Evolutionary conservation across 2,329 filamentous ascomycete species (phyloP).

Genomic region (Xylaria sp.): DNA sequence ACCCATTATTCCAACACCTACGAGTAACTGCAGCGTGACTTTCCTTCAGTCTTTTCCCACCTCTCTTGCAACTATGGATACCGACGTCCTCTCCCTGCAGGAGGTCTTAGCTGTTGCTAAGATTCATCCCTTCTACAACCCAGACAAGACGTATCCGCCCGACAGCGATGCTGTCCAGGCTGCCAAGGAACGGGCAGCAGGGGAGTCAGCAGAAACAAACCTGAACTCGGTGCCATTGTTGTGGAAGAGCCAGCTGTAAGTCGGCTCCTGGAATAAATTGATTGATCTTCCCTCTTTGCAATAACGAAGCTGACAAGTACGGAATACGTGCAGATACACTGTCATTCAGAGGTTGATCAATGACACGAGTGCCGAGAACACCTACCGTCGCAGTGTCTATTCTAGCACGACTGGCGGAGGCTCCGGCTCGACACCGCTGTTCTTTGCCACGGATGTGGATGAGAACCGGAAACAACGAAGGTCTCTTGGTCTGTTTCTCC

Average conservation of each 20-base stretch:
- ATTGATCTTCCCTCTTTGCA: background rate
- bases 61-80: background rate
- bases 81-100: constrained; percentile 22
- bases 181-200: constrained; percentile 8
- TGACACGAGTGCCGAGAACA: constrained; percentile 33
- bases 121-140: constrained; percentile 35
- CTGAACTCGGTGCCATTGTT: constrained; percentile 10
- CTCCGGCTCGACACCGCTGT: constrained; percentile 29
- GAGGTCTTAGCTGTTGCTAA: constrained; percentile 34
- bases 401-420: constrained; percentile 40
- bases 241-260: constrained; percentile 16
- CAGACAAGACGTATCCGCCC: constrained; percentile 31
- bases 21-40: background rate
- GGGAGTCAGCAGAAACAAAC: background rate
- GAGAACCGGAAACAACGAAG: constrained; percentile 40
- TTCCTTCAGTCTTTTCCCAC: background rate
- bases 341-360: constrained; percentile 33
- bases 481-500: constrained; percentile 32
- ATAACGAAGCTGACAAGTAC: background rate
- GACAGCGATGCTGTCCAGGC: background rate
- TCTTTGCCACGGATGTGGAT: constrained; percentile 37
- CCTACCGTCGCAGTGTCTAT: constrained; percentile 36
- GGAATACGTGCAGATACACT: constrained; percentile 30
- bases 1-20: background rate
- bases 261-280: too few species aligned